Percentiles rank a stretch among this genome's conserved stretches.
Conservation (phyloP, 805 yeast species). For the Metschnikowia arizonensis region DNA sequence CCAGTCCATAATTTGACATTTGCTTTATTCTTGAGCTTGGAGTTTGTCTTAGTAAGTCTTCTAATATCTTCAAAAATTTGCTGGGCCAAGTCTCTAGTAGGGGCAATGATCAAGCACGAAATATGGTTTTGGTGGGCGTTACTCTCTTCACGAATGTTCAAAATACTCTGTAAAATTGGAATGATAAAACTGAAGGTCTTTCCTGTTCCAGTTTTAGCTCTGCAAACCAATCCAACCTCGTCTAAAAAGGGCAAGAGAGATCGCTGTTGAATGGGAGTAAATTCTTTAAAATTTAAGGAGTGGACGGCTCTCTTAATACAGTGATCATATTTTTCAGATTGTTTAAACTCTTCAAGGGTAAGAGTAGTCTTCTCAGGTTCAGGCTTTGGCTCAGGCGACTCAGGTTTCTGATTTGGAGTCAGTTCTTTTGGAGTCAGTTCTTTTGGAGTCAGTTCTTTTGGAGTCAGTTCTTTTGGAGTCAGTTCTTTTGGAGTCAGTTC, state of each 20-base stretch:
- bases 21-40: constrained; percentile 15
- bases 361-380: constrained; percentile 7
- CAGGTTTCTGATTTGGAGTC: background rate
- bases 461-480: background rate
- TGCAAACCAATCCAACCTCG: constrained; percentile 67
- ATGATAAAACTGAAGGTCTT: constrained; percentile 86
- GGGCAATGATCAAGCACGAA: constrained; percentile 65
- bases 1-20: constrained; percentile 53
- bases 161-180: constrained; percentile 63
- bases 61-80: constrained; percentile 69
- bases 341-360: constrained; percentile 14
- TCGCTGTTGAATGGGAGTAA: constrained; percentile 68
- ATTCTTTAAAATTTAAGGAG: constrained; percentile 39
- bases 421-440: background rate
- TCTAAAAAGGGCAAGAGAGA: constrained; percentile 55
- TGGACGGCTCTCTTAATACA: constrained; percentile 14
- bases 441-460: background rate
- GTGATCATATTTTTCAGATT: constrained; percentile 9
- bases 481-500: background rate
- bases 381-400: background rate
- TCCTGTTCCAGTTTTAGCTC: constrained; percentile 96
- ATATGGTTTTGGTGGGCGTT: constrained; percentile 28
- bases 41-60: constrained; percentile 34
- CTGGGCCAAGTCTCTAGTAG: constrained; percentile 87
- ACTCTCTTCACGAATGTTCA: constrained; percentile 25